Percentiles rank a stretch among this genome's conserved stretches.
Evolutionary conservation across 768 basidiomycete species (phyloP).

Genomic region (Crepidotus variabilis): DNA sequence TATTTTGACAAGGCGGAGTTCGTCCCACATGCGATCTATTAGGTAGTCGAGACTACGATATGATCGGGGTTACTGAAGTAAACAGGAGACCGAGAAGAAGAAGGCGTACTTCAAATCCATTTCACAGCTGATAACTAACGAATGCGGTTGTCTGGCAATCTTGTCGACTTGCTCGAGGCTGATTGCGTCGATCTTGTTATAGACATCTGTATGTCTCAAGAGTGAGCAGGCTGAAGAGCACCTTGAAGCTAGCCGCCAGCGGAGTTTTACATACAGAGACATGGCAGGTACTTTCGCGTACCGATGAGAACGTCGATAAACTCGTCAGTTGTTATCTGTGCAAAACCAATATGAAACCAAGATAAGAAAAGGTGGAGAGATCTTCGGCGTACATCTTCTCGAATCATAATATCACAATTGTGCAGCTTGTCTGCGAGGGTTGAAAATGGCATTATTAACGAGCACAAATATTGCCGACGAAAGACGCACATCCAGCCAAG

Average conservation of each 20-base stretch:
- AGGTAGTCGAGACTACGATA: conserved; percentile 60
- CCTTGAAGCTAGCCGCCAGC: not conserved
- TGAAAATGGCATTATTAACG: not conserved
- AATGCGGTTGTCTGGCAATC: conserved; percentile 74
- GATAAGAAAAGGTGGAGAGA: conserved; percentile 3
- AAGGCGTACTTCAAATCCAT: conserved; percentile 77
- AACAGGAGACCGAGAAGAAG: not conserved
- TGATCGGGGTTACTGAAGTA: conserved; percentile 3
- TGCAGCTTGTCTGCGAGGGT: conserved; percentile 71
- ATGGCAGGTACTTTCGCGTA: conserved; percentile 92
- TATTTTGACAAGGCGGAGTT: conserved; percentile 80
- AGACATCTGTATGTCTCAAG: conserved; percentile 61
- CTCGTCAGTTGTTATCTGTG: conserved; percentile 91
- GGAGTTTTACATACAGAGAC: conserved; percentile 60
- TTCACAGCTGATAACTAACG: conserved; percentile 96
- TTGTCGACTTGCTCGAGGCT: conserved; percentile 82
- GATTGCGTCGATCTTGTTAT: conserved; percentile 95
- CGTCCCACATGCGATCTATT: conserved; percentile 75
- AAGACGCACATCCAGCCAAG: conserved; percentile 70
- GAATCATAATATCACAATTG: conserved; percentile 97
- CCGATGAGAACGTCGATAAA: conserved; percentile 99
- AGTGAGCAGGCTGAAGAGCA: not conserved
- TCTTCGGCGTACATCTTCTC: conserved; percentile 76
- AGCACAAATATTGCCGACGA: conserved; percentile 7
- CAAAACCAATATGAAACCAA: conserved; percentile 6